Evolutionary conservation across 257 asterid species (phyloP).

Genomic region (Jacaranda mimosifolia): DNA sequence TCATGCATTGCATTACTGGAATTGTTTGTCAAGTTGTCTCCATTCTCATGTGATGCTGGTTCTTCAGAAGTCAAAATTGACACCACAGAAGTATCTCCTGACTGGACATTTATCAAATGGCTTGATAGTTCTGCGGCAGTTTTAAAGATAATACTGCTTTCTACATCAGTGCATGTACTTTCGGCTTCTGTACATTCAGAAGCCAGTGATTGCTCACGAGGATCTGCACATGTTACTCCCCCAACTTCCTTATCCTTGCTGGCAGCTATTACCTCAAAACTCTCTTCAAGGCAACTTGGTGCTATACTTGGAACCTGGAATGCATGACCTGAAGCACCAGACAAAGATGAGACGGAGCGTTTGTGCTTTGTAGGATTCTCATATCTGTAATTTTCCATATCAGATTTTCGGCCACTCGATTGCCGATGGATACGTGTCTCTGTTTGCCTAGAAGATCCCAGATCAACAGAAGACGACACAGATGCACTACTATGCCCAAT

Average conservation of each 20-base stretch:
- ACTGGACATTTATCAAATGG: conserved; percentile 44
- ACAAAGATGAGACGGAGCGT: conserved; percentile 72
- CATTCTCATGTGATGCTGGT: conserved; percentile 49
- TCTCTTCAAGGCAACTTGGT: conserved; percentile 64
- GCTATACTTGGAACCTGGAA: conserved; percentile 57
- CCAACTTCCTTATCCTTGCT: conserved; percentile 47
- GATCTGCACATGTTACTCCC: conserved; percentile 45
- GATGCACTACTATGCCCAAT: conserved; percentile 76
- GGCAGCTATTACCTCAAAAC: conserved; percentile 47
- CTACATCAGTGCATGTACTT: conserved; percentile 54
- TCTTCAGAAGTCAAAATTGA: conserved; percentile 55
- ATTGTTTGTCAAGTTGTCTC: conserved; percentile 42
- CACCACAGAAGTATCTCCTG: conserved; percentile 44
- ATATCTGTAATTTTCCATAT: conserved; percentile 64
- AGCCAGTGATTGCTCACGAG: conserved; percentile 47
- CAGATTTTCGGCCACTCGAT: conserved; percentile 72
- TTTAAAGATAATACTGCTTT: conserved; percentile 49
- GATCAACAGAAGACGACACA: conserved; percentile 83
- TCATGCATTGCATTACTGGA: conserved; percentile 36
- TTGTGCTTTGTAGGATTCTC: conserved; percentile 68
- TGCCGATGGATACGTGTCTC: conserved; percentile 71
- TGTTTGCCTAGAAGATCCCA: conserved; percentile 65
- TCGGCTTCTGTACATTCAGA: conserved; percentile 61
- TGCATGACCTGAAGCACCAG: conserved; percentile 73
- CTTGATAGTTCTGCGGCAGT: conserved; percentile 48